Conservation (phyloP, 257 asterid genomes). For the Fraxinus pennsylvanica region DNA sequence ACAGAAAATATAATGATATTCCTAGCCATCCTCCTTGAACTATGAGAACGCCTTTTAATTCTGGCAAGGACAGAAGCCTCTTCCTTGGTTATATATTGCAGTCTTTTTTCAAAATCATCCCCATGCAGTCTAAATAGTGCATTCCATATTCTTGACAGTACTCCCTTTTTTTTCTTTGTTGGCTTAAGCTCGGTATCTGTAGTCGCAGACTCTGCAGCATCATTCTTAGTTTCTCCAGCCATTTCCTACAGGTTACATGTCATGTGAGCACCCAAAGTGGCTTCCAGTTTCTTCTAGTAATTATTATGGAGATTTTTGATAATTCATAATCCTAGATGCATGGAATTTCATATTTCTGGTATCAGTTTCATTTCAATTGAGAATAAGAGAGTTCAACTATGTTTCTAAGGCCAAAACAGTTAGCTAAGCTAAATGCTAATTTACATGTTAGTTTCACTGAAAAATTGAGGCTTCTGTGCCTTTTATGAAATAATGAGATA, state of each 20-base stretch:
- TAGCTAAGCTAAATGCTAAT: not conserved
- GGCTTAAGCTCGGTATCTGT: slow-evolving; percentile 46
- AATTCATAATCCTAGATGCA: not conserved
- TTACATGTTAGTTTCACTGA: not conserved
- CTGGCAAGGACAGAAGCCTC: slow-evolving; percentile 74
- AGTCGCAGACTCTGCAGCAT: slow-evolving; percentile 45
- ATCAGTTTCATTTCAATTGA: not conserved
- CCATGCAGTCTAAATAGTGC: slow-evolving; percentile 59
- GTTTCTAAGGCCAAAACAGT: not conserved
- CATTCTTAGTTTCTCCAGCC: slow-evolving; percentile 60
- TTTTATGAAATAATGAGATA: not conserved
- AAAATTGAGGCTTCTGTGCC: not conserved
- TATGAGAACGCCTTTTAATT: slow-evolving; percentile 61
- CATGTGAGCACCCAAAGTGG: not conserved
- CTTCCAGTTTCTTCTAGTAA: not conserved
- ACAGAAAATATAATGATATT: slow-evolving; percentile 60
- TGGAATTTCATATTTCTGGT: slow-evolving; percentile 6
- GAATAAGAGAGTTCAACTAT: not conserved
- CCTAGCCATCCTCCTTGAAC: slow-evolving; percentile 60
- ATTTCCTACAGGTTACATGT: slow-evolving; percentile 39
- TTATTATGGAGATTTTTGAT: not conserved
- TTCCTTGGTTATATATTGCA: slow-evolving; percentile 84
- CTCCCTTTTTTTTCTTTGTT: slow-evolving; percentile 65
- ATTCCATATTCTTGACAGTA: slow-evolving; percentile 73
- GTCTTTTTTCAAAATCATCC: slow-evolving; percentile 86